Conservation (phyloP, 1,139 yeast species). For the Casaregolazyma lundiana region DNA sequence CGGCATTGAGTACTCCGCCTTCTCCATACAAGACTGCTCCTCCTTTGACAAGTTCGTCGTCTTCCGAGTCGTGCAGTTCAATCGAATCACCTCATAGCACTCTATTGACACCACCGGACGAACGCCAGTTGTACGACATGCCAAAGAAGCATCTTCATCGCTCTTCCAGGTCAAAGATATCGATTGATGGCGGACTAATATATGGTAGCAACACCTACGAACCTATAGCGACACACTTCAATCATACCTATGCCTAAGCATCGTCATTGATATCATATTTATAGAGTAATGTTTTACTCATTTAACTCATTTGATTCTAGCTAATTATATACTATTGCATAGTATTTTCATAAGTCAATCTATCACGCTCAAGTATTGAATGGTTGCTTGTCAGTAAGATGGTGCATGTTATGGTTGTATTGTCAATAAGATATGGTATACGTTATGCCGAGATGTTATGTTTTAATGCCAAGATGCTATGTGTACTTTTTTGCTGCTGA, state of each 20-base stretch:
- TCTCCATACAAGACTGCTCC: slow-evolving; percentile 7
- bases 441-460: too few species aligned
- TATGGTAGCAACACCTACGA: not conserved
- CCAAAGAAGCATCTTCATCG: not conserved
- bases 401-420: too few species aligned
- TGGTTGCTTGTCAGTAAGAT: too few species aligned
- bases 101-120: slow-evolving; percentile 11
- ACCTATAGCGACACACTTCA: not conserved
- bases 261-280: not conserved
- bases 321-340: not conserved
- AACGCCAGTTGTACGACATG: slow-evolving; percentile 4
- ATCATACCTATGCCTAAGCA: not conserved
- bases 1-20: not conserved
- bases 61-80: slow-evolving; percentile 13
- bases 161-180: not conserved
- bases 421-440: too few species aligned
- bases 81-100: slow-evolving; percentile 9
- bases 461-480: too few species aligned
- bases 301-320: not conserved
- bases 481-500: too few species aligned
- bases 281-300: not conserved
- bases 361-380: too few species aligned
- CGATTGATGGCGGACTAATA: not conserved
- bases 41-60: slow-evolving; percentile 14
- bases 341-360: not conserved